Conservation (phyloP, 2,329 filamentous ascomycete genomes). For the Arachnomyces sp. region DNA sequence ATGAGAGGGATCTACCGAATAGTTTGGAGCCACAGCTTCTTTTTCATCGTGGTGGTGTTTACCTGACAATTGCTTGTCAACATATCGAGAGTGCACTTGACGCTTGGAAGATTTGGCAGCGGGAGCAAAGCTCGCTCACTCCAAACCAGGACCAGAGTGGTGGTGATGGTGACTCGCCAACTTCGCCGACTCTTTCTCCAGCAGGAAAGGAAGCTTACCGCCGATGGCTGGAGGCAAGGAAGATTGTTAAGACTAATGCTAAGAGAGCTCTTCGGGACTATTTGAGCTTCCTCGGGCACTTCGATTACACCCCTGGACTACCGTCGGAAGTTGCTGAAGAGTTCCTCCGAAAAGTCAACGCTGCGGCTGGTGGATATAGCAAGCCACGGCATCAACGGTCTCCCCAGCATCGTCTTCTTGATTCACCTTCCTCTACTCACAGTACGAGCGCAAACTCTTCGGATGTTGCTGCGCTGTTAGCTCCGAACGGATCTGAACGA, state of each 20-base stretch:
- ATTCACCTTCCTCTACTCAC: conserved; percentile 21
- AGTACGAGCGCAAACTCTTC: conserved; percentile 31
- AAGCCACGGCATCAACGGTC: conserved; percentile 26
- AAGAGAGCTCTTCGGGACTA: conserved; percentile 72
- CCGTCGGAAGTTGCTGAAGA: conserved; percentile 48
- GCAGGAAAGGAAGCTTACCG: conserved; percentile 43
- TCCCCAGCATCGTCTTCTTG: conserved; percentile 8
- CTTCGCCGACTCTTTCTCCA: conserved; percentile 27
- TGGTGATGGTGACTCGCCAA: conserved; percentile 19
- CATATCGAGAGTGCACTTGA: conserved; percentile 53
- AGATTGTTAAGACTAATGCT: conserved; percentile 64
- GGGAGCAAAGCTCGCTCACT: conserved; percentile 3
- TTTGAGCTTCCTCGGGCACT: conserved; percentile 60
- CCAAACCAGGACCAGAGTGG: conserved; percentile 11
- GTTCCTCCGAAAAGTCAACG: conserved; percentile 52
- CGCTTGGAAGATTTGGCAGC: conserved; percentile 24
- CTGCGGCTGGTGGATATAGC: conserved; percentile 44
- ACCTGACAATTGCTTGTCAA: conserved; percentile 63
- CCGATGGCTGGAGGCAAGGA: conserved; percentile 53
- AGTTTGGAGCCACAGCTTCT: conserved; percentile 67
- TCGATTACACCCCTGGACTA: conserved; percentile 71
- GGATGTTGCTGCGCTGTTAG: too few relatives aligned
- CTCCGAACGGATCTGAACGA: neutral
- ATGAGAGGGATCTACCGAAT: conserved; percentile 62
- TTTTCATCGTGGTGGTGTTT: conserved; percentile 67